Conservation (phyloP, 2,329 filamentous ascomycete species). For the Cryphonectria carpinicola region DNA sequence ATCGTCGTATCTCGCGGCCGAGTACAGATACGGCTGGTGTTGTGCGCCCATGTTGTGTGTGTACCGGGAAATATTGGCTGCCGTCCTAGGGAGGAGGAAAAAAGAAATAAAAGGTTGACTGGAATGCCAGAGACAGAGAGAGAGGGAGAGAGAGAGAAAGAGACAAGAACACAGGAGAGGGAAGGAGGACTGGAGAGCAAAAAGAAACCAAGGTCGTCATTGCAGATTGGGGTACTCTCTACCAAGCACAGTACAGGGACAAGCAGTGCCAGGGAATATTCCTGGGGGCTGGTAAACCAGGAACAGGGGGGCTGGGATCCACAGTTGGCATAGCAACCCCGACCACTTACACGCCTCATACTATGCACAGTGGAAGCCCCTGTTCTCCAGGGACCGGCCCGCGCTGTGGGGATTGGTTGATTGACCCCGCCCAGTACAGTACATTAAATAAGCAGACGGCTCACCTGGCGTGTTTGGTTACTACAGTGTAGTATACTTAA, state of each 20-base stretch:
- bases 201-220: neutral
- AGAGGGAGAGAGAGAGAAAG: neutral
- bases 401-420: slow-evolving; percentile 3
- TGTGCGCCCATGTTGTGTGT: slow-evolving; percentile 40
- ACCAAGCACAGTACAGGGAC: neutral
- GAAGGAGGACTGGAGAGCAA: neutral
- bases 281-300: slow-evolving; percentile 21
- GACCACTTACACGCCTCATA: slow-evolving; percentile 5
- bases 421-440: neutral
- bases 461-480: neutral
- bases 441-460: neutral
- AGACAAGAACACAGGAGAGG: neutral
- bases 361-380: neutral
- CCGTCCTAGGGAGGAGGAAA: neutral
- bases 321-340: slow-evolving; percentile 10
- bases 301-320: slow-evolving; percentile 15
- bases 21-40: slow-evolving; percentile 72
- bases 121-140: neutral
- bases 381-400: slow-evolving; percentile 5
- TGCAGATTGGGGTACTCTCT: neutral
- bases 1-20: slow-evolving; percentile 49
- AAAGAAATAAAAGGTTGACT: neutral
- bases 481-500: too few relatives aligned
- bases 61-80: neutral
- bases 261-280: neutral